Base-by-base conservation (phyloP, 495 filamentous ascomycete species). In the Lepidopterella palustris region DNA sequence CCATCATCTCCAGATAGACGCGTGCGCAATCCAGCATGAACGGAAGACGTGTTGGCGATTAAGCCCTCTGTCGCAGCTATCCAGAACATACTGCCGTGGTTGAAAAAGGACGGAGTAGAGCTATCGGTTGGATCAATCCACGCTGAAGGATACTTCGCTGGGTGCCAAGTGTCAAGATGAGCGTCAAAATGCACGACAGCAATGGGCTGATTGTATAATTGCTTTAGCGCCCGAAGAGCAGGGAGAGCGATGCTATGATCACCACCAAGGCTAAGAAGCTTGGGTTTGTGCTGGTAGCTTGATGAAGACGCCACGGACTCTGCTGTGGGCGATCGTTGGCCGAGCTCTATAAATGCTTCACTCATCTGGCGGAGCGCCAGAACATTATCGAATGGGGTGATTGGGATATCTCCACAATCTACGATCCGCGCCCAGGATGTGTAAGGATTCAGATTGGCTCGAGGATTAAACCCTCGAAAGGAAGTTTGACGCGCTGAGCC, bases 21-120 rank as follows among this genome's bases (percentile, higher is more conserved):
- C 0, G 87, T 92, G 24, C 88, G 80, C 39, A 93, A 77, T 0
- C 89, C 88, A 1, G 87, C 89, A 69, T 93, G 89, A 18, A 89
- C 86, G 18, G 82, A 87, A 3, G 80, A 84, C 20, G 72, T 70
- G 63, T 89, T 87, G 31, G 80, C 74, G 45, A 92, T 82, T 24
- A 92, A 71, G 0, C 87, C 87, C 70, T 92, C 89, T 24, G 82
- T 80, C 48, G 81, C 82, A 2, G 89, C 89, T 50, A 90, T 78
- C 82, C 87, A 88, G 78, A 95, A 93, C 82, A 92, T 91, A 49
- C 78, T 85, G 3, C 89, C 89, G 71, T 95, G 89, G 68, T 84
- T 92, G 74, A 92, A 95, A 59, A 82, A 78, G 8, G 81, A 77
- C 68, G 88, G 87, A 67, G 82, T 78, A 11, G 78, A 80, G 6